phyloP scores from a whole-genome alignment of 495 filamentous ascomycete genomes.

The Neurospora pannonica region DNA sequence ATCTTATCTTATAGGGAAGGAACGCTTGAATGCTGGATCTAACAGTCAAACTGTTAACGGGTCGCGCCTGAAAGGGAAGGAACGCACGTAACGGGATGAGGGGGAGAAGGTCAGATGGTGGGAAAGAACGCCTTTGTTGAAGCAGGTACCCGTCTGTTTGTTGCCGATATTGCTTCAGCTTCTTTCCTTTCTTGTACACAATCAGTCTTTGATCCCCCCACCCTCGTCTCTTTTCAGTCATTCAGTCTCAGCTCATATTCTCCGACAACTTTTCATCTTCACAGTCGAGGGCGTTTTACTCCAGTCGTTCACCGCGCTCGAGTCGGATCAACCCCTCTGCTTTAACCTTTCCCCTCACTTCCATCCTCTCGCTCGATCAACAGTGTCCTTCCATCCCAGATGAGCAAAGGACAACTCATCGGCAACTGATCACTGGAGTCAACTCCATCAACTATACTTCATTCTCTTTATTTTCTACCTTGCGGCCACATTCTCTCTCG shows the following conservation, averaged over 20 bases:
- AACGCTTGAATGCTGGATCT: background rate
- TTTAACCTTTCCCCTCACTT: background rate
- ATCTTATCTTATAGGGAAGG: background rate
- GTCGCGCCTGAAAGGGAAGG: background rate
- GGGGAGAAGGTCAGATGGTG: background rate
- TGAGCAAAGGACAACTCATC: background rate
- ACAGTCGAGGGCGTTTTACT: background rate
- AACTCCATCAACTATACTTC: background rate
- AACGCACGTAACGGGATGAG: background rate
- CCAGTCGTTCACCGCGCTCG: background rate
- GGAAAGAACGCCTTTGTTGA: background rate
- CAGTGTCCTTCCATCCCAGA: background rate
- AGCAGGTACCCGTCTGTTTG: background rate
- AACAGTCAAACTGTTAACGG: background rate
- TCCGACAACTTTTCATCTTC: background rate
- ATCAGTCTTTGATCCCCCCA: background rate
- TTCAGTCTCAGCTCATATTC: background rate
- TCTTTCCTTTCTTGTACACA: background rate
- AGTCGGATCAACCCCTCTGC: background rate
- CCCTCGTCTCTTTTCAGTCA: background rate
- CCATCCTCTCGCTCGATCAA: background rate
- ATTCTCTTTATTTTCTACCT: background rate
- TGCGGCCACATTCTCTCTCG: background rate
- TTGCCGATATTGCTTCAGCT: background rate
- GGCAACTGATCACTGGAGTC: background rate